These are phyloP conservation scores for Phytophthora vignae DNA, from an alignment of 352 stramenopile species.

Conservation along the genomic window DNA sequence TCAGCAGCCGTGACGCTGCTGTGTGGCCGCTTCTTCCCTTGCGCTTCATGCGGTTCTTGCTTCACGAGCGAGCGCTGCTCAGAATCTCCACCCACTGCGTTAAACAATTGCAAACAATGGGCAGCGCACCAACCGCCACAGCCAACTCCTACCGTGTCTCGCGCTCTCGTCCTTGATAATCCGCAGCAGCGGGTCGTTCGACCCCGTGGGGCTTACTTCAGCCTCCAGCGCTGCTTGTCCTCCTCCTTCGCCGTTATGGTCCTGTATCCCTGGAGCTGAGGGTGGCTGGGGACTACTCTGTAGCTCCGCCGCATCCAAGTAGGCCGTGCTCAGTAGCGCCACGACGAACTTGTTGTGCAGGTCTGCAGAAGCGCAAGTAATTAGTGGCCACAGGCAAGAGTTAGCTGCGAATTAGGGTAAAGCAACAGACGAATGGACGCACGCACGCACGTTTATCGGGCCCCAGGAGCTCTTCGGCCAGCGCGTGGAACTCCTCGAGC, in stretches of 20 bases:
- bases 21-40: slow-evolving; percentile 32
- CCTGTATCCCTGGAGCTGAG: slow-evolving; percentile 7
- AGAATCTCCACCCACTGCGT: slow-evolving; percentile 34
- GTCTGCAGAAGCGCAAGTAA: slow-evolving; percentile 22
- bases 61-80: slow-evolving; percentile 30
- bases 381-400: slow-evolving; percentile 3
- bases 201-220: background rate
- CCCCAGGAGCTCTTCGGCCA: slow-evolving; percentile 54
- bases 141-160: slow-evolving; percentile 23
- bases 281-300: slow-evolving; percentile 13
- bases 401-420: background rate
- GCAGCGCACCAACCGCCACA: background rate
- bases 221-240: background rate
- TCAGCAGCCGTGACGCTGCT: slow-evolving; percentile 35
- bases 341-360: slow-evolving; percentile 73
- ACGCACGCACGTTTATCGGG: slow-evolving; percentile 49
- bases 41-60: background rate
- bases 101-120: slow-evolving; percentile 15
- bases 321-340: slow-evolving; percentile 53
- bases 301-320: slow-evolving; percentile 21
- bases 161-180: slow-evolving; percentile 34
- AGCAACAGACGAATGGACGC: background rate
- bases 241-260: slow-evolving; percentile 14
- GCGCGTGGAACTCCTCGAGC: slow-evolving; percentile 63
- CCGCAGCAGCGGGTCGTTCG: slow-evolving; percentile 27